Conservation (phyloP, 306 rosid species). For the Castanea crenata region DNA sequence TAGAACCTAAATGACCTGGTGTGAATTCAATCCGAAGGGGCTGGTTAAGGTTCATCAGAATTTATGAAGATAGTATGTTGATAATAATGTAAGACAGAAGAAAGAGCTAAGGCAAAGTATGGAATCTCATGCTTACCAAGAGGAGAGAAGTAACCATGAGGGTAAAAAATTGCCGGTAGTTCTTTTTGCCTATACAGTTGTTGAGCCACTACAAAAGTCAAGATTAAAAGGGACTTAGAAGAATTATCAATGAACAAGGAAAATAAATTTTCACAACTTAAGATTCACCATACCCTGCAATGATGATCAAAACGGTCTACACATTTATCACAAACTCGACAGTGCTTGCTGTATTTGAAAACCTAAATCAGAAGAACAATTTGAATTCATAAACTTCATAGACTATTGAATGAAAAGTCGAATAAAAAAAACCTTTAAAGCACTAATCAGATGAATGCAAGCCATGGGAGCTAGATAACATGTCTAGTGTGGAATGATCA, state of each 20-base stretch:
- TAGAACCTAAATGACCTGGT: background rate
- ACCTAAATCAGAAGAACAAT: conserved; percentile 53
- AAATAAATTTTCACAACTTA: conserved; percentile 8
- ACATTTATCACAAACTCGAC: conserved; percentile 96
- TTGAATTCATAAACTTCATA: conserved; percentile 8
- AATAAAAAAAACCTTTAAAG: conserved; percentile 4
- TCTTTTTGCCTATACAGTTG: conserved; percentile 86
- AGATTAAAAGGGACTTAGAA: conserved; percentile 16
- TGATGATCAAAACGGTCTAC: conserved; percentile 95
- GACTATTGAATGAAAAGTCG: background rate
- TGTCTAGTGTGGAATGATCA: background rate
- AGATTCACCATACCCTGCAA: conserved; percentile 69
- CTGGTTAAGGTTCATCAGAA: background rate
- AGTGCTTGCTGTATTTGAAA: conserved; percentile 95
- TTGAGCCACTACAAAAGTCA: conserved; percentile 85
- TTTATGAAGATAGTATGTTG: conserved; percentile 5
- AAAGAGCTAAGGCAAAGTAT: conserved; percentile 16
- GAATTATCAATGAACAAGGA: conserved; percentile 13
- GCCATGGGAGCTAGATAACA: background rate
- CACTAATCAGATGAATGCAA: conserved; percentile 2
- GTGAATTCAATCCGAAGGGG: background rate
- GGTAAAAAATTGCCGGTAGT: conserved; percentile 86
- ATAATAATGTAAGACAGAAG: conserved; percentile 13
- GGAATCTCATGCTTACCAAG: conserved; percentile 73
- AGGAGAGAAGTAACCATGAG: conserved; percentile 92